These are phyloP conservation scores for Herpetospermum pedunculosum DNA, from an alignment of 306 rosid genomes.

Conservation along the genomic window DNA sequence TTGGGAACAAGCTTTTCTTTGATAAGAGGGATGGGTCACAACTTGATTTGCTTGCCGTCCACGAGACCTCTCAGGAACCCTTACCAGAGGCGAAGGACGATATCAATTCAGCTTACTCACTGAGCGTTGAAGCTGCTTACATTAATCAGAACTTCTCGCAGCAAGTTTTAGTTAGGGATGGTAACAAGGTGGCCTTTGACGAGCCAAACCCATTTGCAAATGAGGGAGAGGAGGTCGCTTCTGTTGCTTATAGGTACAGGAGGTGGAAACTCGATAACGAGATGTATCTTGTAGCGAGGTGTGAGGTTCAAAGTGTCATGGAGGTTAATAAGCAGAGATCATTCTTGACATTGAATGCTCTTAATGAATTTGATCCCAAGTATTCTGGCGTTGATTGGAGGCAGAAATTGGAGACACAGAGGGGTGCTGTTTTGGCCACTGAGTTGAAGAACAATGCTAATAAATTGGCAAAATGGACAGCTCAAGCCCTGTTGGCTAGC, in stretches of 20 bases:
- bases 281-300: conserved; percentile 75
- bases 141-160: conserved; percentile 91
- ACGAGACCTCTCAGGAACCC: conserved; percentile 92
- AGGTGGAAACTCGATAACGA: conserved; percentile 89
- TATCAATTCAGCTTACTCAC: conserved; percentile 69
- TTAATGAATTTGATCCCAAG: conserved; percentile 82
- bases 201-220: conserved; percentile 89
- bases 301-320: conserved; percentile 90
- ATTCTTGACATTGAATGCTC: conserved; percentile 75
- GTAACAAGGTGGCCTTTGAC: conserved; percentile 64
- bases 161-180: conserved; percentile 69
- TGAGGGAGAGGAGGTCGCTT: conserved; percentile 88
- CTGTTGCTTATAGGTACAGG: conserved; percentile 72
- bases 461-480: conserved; percentile 92
- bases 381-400: conserved; percentile 93
- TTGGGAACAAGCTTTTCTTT: conserved; percentile 82
- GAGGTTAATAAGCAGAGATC: conserved; percentile 80
- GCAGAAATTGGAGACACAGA: conserved; percentile 91
- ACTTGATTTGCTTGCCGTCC: conserved; percentile 79
- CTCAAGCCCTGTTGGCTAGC: conserved; percentile 70
- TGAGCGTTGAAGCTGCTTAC: conserved; percentile 77
- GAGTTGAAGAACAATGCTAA: conserved; percentile 94
- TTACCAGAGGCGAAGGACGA: conserved; percentile 90
- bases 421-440: conserved; percentile 96
- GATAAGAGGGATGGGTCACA: conserved; percentile 91